phyloP scores from a whole-genome alignment of 495 filamentous ascomycete genomes.

The Hapsidospora chrysogenum region DNA sequence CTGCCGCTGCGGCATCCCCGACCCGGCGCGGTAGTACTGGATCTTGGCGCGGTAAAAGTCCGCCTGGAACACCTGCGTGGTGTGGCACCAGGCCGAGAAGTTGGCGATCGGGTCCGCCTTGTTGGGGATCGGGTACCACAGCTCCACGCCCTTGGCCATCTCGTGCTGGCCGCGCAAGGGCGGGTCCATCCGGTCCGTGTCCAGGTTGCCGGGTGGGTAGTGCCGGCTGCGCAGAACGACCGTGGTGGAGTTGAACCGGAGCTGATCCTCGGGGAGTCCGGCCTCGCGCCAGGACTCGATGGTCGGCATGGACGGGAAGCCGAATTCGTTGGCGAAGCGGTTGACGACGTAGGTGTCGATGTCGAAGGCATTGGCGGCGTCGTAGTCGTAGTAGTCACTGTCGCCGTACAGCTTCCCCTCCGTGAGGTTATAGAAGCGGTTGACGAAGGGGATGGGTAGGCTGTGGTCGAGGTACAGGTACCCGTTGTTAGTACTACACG shows the following conservation, averaged over 20 bases:
- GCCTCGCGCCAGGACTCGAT: slow-evolving; percentile 44
- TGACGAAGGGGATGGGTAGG: slow-evolving; percentile 36
- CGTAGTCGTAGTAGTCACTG: slow-evolving; percentile 56
- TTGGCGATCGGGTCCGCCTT: slow-evolving; percentile 40
- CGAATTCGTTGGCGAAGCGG: slow-evolving; percentile 53
- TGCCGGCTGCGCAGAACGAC: slow-evolving; percentile 51
- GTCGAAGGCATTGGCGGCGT: slow-evolving; percentile 38
- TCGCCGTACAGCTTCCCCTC: slow-evolving; percentile 44
- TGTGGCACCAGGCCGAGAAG: slow-evolving; percentile 52
- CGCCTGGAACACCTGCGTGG: slow-evolving; percentile 53
- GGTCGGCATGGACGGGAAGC: slow-evolving; percentile 51
- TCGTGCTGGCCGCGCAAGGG: slow-evolving; percentile 36
- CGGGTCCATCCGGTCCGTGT: slow-evolving; percentile 25
- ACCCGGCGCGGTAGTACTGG: slow-evolving; percentile 47
- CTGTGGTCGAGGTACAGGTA: slow-evolving; percentile 41
- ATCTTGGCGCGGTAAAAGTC: slow-evolving; percentile 49
- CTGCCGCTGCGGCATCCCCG: slow-evolving; percentile 40
- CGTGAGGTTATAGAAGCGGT: slow-evolving; percentile 43
- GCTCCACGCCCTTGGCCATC: slow-evolving; percentile 44
- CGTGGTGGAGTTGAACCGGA: slow-evolving; percentile 43
- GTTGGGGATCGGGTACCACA: slow-evolving; percentile 45
- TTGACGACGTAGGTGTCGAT: slow-evolving; percentile 38
- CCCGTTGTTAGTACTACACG: slow-evolving; percentile 50
- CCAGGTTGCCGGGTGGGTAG: slow-evolving; percentile 35
- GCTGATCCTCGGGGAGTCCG: slow-evolving; percentile 27